These are phyloP conservation scores for Byssochlamys sp. DNA, from an alignment of 2,329 filamentous ascomycete genomes.

Conservation along the genomic window DNA sequence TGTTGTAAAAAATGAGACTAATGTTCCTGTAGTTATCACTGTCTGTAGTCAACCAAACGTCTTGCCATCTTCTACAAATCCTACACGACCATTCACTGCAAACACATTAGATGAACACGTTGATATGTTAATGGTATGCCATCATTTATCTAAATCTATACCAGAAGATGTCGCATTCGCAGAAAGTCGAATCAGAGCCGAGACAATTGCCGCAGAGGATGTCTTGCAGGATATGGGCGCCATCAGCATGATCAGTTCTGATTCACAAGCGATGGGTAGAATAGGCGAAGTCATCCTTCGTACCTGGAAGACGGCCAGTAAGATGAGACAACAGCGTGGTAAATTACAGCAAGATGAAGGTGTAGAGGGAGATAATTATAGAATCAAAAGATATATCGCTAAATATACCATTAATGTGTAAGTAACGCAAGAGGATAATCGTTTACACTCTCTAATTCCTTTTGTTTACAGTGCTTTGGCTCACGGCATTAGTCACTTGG, in stretches of 20 bases:
- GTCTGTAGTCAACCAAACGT: slow-evolving; percentile 85
- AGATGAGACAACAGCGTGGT: slow-evolving; percentile 84
- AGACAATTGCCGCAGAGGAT: slow-evolving; percentile 94
- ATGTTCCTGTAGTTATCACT: no score
- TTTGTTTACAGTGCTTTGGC: no score
- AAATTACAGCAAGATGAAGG: slow-evolving; percentile 65
- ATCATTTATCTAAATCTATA: slow-evolving; percentile 84
- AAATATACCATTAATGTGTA: slow-evolving; percentile 96
- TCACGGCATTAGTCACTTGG: slow-evolving; percentile 77
- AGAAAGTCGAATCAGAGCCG: slow-evolving; percentile 83
- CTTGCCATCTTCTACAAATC: slow-evolving; percentile 81
- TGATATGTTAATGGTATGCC: slow-evolving; percentile 98
- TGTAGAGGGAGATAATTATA: slow-evolving; percentile 74
- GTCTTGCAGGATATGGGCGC: slow-evolving; percentile 92
- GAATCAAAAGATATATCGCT: slow-evolving; percentile 83
- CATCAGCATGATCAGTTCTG: slow-evolving; percentile 94
- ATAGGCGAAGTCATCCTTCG: slow-evolving; percentile 87
- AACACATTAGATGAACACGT: slow-evolving; percentile 95
- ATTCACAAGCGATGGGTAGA: slow-evolving; percentile 93
- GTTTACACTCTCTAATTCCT: no score
- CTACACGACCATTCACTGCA: slow-evolving; percentile 76
- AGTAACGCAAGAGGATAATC: no score
- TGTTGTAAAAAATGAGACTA: no score
- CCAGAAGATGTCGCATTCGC: slow-evolving; percentile 93
- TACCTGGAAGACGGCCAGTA: slow-evolving; percentile 95